Evolutionary conservation across 441 rosid species (phyloP).

Genomic region (Breynia disticha): DNA sequence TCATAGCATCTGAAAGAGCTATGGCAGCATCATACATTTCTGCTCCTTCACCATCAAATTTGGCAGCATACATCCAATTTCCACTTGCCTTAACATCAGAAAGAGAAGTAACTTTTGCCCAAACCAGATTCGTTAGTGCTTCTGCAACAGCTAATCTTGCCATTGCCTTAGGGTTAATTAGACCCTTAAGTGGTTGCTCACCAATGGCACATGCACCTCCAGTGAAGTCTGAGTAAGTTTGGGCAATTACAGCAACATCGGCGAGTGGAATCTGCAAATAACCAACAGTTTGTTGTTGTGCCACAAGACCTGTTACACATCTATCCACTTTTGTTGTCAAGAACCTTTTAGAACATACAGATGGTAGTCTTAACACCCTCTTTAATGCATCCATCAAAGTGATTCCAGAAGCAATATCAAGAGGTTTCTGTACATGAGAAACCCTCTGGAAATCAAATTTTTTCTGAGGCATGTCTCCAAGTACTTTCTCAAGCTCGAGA

Average conservation of each 20-base stretch:
- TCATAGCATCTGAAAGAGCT: constrained; percentile 83
- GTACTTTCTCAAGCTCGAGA: constrained; percentile 92
- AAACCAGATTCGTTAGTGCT: constrained; percentile 86
- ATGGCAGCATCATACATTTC: constrained; percentile 91
- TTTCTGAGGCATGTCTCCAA: constrained; percentile 95
- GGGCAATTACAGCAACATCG: constrained; percentile 94
- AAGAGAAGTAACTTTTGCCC: constrained; percentile 87
- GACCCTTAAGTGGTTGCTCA: constrained; percentile 87
- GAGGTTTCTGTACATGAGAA: constrained; percentile 47
- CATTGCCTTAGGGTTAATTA: constrained; percentile 86
- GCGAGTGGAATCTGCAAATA: constrained; percentile 87
- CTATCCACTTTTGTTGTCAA: constrained; percentile 91
- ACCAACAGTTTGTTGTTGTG: constrained; percentile 98
- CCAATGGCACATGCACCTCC: constrained; percentile 96
- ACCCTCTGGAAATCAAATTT: constrained; percentile 60
- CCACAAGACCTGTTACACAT: constrained; percentile 95
- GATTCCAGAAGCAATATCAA: constrained; percentile 81
- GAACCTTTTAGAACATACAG: constrained; percentile 79
- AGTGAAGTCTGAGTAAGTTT: constrained; percentile 58
- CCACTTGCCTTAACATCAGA: constrained; percentile 95
- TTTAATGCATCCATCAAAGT: constrained; percentile 75
- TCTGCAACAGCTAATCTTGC: constrained; percentile 93
- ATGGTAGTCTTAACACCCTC: constrained; percentile 79
- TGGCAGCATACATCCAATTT: constrained; percentile 99
- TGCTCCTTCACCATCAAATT: constrained; percentile 96